Evolutionary conservation across 441 rosid species (phyloP).

Genomic region (Omphalea diandra): DNA sequence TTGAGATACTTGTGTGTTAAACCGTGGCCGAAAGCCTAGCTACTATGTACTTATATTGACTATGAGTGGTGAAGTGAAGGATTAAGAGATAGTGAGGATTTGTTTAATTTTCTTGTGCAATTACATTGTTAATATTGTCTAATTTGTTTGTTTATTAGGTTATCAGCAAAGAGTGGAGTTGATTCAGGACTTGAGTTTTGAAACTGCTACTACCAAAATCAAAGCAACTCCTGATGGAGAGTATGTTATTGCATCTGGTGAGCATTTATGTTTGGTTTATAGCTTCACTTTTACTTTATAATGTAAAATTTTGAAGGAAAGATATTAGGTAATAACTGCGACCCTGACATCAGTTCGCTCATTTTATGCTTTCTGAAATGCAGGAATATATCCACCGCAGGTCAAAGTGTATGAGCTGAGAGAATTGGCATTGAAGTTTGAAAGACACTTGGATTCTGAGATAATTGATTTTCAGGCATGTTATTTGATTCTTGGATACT

Average conservation of each 20-base stretch:
- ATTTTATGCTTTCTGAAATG: neutral
- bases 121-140: neutral
- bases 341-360: neutral
- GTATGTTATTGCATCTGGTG: slow-evolving; percentile 82
- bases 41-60: too few relatives aligned
- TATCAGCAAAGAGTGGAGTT: slow-evolving; percentile 47
- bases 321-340: neutral
- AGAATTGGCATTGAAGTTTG: slow-evolving; percentile 79
- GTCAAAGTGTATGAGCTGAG: slow-evolving; percentile 81
- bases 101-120: too few relatives aligned
- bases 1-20: too few relatives aligned
- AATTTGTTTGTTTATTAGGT: slow-evolving; percentile 28
- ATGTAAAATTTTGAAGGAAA: neutral
- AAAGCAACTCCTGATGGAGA: slow-evolving; percentile 81
- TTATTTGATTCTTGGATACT: neutral
- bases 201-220: slow-evolving; percentile 75
- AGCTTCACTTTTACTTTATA: neutral
- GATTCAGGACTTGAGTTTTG: slow-evolving; percentile 79
- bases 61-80: too few relatives aligned
- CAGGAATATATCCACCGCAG: slow-evolving; percentile 91
- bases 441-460: slow-evolving; percentile 80
- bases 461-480: slow-evolving; percentile 81
- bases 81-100: too few relatives aligned
- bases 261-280: slow-evolving; percentile 10
- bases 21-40: too few relatives aligned